A percentile compares a stretch with the other conserved stretches of the same genome.
Conservation (phyloP, 2,329 filamentous ascomycete species). For the Penicillium sp. region DNA sequence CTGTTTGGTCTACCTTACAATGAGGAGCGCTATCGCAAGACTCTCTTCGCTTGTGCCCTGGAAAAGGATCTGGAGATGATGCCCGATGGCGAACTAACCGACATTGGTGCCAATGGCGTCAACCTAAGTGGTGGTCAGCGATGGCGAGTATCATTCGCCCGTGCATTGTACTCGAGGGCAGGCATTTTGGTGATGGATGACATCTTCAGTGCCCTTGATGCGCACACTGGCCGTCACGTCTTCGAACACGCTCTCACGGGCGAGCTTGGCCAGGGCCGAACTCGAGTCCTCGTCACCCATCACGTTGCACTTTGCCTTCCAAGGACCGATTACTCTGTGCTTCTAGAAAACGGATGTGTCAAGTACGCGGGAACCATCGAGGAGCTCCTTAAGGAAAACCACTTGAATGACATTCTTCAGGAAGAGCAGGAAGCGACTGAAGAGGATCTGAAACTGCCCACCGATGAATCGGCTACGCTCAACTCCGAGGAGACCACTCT, state of each 20-base stretch:
- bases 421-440: constrained; percentile 48
- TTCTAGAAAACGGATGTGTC: constrained; percentile 69
- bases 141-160: constrained; percentile 77
- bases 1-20: constrained; percentile 73
- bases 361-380: constrained; percentile 65
- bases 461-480: constrained; percentile 15
- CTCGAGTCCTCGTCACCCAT: constrained; percentile 78
- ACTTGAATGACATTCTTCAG: constrained; percentile 46
- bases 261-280: constrained; percentile 68
- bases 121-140: constrained; percentile 83
- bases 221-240: constrained; percentile 76
- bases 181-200: constrained; percentile 79
- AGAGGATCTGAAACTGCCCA: constrained; percentile 26
- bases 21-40: constrained; percentile 68
- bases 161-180: constrained; percentile 77
- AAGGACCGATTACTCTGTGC: constrained; percentile 72
- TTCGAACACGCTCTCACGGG: constrained; percentile 76
- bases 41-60: constrained; percentile 71
- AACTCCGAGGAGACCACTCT: constrained; percentile 21
- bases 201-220: constrained; percentile 79
- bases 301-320: constrained; percentile 72
- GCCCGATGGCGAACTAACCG: constrained; percentile 73
- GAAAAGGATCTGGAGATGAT: constrained; percentile 76
- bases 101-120: constrained; percentile 82
- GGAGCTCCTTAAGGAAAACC: constrained; percentile 52